These are phyloP conservation scores for Kwoniella mangroviensis DNA, from an alignment of 768 basidiomycete genomes.

Conservation along the genomic window DNA sequence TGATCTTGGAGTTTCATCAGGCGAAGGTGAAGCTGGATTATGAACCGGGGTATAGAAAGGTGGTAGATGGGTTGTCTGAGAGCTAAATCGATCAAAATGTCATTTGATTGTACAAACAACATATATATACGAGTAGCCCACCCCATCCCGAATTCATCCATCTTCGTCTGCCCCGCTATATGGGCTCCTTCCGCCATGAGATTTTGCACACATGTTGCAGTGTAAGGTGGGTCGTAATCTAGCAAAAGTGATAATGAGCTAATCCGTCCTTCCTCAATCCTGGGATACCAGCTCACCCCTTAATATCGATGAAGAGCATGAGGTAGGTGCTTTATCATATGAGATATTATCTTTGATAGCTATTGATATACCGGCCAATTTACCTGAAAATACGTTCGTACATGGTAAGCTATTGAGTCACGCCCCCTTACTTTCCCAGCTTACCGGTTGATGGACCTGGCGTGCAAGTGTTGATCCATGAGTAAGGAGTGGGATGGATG, in stretches of 20 bases:
- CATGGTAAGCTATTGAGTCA: too few relatives aligned
- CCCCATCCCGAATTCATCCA: slow-evolving; percentile 99
- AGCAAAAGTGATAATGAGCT: slow-evolving; percentile 3
- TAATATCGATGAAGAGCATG: slow-evolving; percentile 80
- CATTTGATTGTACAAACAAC: not conserved
- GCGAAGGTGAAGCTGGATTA: slow-evolving; percentile 67
- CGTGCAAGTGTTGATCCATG: slow-evolving; percentile 35
- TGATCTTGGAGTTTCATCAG: slow-evolving; percentile 62
- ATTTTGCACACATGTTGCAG: slow-evolving; percentile 78
- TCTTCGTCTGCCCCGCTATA: slow-evolving; percentile 86
- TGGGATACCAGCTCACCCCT: slow-evolving; percentile 60
- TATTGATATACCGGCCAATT: slow-evolving; percentile 56
- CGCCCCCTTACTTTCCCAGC: too few relatives aligned
- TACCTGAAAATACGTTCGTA: slow-evolving; percentile 26
- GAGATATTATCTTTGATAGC: slow-evolving; percentile 90
- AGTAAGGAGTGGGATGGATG: slow-evolving; percentile 36
- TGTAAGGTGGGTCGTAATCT: slow-evolving; percentile 80
- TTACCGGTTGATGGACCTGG: slow-evolving; percentile 28
- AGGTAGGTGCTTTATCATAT: slow-evolving; percentile 68
- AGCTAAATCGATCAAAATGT: slow-evolving; percentile 7
- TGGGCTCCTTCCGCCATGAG: slow-evolving; percentile 69
- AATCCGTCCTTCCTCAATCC: not conserved
- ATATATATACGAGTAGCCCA: slow-evolving; percentile 48
- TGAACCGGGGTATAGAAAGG: slow-evolving; percentile 75
- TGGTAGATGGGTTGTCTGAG: slow-evolving; percentile 76